Evolutionary conservation across 345 rosid species (phyloP), one percentile per base, ranked within the genome.

Genomic region (Durio zibethinus): DNA sequence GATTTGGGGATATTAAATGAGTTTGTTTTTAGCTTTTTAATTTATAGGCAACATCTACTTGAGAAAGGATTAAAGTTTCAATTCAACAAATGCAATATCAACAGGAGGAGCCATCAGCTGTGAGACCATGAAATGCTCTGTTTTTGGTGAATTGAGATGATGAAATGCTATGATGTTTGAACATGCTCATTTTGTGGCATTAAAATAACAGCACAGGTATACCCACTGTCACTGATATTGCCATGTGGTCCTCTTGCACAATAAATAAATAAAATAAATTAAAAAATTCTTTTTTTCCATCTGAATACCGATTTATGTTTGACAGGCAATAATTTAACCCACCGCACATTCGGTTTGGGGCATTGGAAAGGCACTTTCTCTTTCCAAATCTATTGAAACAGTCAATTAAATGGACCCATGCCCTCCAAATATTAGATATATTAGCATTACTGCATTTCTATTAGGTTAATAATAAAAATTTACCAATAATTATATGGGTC

Each of bases 101-200:
- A 36, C 59, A 60, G 65, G 72, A 9, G 12, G n/a, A n/a, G 3
- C 36, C 25, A n/a, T 77, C 50, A 73, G 43, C 72, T 72, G 29
- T 42, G 79, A 68, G 64, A 66, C n/a, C n/a, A n/a, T n/a, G n/a
- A n/a, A n/a, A n/a, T n/a, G n/a, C n/a, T n/a, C n/a, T n/a, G n/a
- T n/a, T n/a, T n/a, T n/a, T n/a, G n/a, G n/a, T n/a, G n/a, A n/a
- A n/a, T n/a, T n/a, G n/a, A n/a, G n/a, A n/a, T 10, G 43, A 80
- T 72, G 83, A 76, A 67, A 78, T 48, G 75, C 23, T 9, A 84
- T 84, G 80, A 76, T 79, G 77, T 29, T 27, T 31, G 62, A 64
- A 74, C 81, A 72, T 56, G 77, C 60, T 78, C 68, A 16, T 50
- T 64, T 52, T 4, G 43, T 35, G 72, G 11, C 59, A 53, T 60